These are phyloP conservation scores for Spiraea crenata DNA, from an alignment of 331 rosid species.

Conservation along the genomic window DNA sequence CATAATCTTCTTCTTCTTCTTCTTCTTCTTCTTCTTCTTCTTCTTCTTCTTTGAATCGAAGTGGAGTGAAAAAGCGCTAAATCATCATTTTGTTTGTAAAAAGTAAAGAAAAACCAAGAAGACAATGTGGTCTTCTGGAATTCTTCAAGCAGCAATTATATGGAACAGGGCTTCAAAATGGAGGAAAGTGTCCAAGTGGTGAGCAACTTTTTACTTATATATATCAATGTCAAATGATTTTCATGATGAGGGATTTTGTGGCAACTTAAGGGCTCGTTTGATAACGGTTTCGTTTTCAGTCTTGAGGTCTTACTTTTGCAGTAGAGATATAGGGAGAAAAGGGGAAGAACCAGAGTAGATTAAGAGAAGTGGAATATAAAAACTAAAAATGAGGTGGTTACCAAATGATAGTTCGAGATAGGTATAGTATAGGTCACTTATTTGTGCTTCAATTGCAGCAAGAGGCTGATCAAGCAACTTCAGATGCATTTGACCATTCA, in stretches of 20 bases:
- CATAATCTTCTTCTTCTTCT: no score
- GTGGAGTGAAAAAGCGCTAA: neutral
- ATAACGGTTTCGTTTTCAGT: no score
- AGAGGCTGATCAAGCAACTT: neutral
- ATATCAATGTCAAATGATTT: neutral
- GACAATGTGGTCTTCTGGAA: slow-evolving; percentile 3
- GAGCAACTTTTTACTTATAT: neutral
- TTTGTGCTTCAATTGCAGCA: neutral
- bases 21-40: neutral
- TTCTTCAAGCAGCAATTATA: neutral
- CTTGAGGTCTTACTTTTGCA: no score
- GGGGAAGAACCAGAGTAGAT: no score
- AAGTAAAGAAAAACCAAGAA: slow-evolving; percentile 3
- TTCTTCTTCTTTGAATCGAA: neutral
- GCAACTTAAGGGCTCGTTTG: no score
- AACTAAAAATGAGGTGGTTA: no score
- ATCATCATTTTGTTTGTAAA: neutral
- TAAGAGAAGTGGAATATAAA: no score
- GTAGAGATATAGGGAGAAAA: no score
- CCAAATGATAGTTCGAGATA: no score
- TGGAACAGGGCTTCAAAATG: slow-evolving; percentile 2
- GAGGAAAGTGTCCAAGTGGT: slow-evolving; percentile 18
- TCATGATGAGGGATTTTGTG: no score
- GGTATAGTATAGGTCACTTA: neutral
- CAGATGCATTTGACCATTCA: neutral